These are phyloP conservation scores for Piromyces sp. DNA, from an alignment of 192 early-diverging fungal genomes.

Conservation along the genomic window DNA sequence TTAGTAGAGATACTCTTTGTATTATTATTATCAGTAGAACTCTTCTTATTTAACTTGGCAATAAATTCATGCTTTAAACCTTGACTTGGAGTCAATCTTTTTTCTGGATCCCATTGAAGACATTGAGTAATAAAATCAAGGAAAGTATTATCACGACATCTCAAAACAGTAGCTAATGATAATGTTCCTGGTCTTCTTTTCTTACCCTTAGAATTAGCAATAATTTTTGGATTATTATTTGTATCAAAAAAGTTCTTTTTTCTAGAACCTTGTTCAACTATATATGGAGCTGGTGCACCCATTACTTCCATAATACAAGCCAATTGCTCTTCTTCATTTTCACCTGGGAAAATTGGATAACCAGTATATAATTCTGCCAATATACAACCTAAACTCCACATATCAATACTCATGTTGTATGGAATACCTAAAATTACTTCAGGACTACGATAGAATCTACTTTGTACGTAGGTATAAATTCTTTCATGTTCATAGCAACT, in stretches of 20 bases:
- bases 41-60: constrained; percentile 16
- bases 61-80: constrained; percentile 76
- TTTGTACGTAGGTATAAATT: constrained; percentile 96
- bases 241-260: constrained; percentile 72
- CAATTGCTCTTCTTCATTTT: constrained; percentile 92
- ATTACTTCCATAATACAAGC: constrained; percentile 87
- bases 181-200: constrained; percentile 60
- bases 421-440: constrained; percentile 78
- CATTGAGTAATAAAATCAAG: constrained; percentile 72
- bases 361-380: constrained; percentile 75
- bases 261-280: constrained; percentile 62
- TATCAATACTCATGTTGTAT: constrained; percentile 85
- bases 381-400: constrained; percentile 95
- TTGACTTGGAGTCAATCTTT: constrained; percentile 68
- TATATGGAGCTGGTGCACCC: constrained; percentile 52
- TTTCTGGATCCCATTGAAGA: constrained; percentile 77
- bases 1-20: neutral
- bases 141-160: constrained; percentile 57
- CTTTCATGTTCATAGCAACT: constrained; percentile 83
- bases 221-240: constrained; percentile 30
- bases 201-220: constrained; percentile 77
- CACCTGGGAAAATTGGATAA: constrained; percentile 90
- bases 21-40: neutral
- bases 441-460: constrained; percentile 88
- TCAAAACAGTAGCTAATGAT: constrained; percentile 53